A percentile compares a stretch with the other conserved stretches of the same genome.
Conservation (phyloP, 371 early-diverging fungal species). For the Batkoa obscura region DNA sequence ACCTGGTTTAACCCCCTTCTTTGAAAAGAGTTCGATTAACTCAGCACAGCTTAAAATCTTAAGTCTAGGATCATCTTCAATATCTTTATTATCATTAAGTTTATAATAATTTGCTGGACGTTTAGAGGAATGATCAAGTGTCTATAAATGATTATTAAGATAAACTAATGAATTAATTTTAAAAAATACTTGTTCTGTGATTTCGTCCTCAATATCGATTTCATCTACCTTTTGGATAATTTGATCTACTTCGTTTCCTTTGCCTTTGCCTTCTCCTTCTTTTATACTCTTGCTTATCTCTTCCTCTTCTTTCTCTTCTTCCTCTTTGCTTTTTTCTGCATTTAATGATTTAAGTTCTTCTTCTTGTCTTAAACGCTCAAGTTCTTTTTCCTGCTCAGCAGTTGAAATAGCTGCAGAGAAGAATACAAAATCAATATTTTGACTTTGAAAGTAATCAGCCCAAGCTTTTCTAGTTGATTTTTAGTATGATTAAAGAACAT, state of each 20-base stretch:
- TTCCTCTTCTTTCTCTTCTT: slow-evolving; percentile 12
- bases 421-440: slow-evolving; percentile 69
- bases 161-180: too few relatives aligned
- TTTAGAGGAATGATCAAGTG: background rate
- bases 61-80: background rate
- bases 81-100: background rate
- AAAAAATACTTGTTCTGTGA: too few relatives aligned
- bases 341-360: too few relatives aligned
- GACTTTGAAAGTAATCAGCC: slow-evolving; percentile 74
- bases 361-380: slow-evolving; percentile 7
- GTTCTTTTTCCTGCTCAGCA: slow-evolving; percentile 21
- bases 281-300: too few relatives aligned
- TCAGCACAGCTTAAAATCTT: background rate
- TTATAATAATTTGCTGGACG: background rate
- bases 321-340: slow-evolving; percentile 9
- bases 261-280: too few relatives aligned
- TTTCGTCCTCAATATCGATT: too few relatives aligned
- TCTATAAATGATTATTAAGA: too few relatives aligned
- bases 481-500: background rate
- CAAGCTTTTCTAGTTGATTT: slow-evolving; percentile 28
- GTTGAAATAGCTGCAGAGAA: slow-evolving; percentile 69
- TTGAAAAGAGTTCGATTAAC: background rate
- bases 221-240: too few relatives aligned
- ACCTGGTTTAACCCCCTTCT: background rate
- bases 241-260: too few relatives aligned